These are phyloP conservation scores for Candida railenensis DNA, from an alignment of 805 yeast genomes.

Conservation along the genomic window DNA sequence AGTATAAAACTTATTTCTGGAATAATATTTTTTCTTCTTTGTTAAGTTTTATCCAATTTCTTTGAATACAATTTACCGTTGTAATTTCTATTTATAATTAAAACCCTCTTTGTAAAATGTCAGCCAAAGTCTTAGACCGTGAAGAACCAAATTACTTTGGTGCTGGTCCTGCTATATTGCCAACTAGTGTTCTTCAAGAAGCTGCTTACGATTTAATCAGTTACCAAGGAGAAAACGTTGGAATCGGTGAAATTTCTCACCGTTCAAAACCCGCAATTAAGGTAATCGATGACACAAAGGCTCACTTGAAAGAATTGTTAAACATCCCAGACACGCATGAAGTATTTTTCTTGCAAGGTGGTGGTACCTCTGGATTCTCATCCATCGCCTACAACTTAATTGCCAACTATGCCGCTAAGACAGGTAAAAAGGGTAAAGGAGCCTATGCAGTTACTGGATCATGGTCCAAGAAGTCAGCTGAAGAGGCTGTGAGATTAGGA, in stretches of 20 bases:
- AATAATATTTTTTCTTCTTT: too few species aligned
- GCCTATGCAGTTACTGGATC: constrained; percentile 90
- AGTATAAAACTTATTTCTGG: too few species aligned
- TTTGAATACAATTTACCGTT: too few species aligned
- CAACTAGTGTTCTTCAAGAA: constrained; percentile 78
- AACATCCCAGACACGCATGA: constrained; percentile 89
- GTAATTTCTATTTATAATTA: too few species aligned
- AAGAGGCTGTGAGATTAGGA: constrained; percentile 86
- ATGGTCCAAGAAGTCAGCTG: constrained; percentile 88
- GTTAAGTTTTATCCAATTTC: too few species aligned
- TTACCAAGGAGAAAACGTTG: constrained; percentile 70
- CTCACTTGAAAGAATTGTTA: constrained; percentile 60
- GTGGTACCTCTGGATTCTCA: constrained; percentile 96
- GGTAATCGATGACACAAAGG: constrained; percentile 76
- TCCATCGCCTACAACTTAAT: constrained; percentile 79
- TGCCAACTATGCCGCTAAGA: constrained; percentile 69
- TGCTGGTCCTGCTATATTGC: constrained; percentile 97
- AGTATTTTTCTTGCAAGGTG: constrained; percentile 94
- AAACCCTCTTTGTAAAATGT: constrained; percentile 1
- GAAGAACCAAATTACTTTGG: constrained; percentile 84
- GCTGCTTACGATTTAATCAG: constrained; percentile 83
- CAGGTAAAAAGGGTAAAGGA: constrained; percentile 74
- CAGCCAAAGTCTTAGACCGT: constrained; percentile 43
- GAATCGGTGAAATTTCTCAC: constrained; percentile 95
- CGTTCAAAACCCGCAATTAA: constrained; percentile 80